These are phyloP conservation scores for Ophiostoma sp. DNA, from an alignment of 2,329 filamentous ascomycete species.

Conservation along the genomic window DNA sequence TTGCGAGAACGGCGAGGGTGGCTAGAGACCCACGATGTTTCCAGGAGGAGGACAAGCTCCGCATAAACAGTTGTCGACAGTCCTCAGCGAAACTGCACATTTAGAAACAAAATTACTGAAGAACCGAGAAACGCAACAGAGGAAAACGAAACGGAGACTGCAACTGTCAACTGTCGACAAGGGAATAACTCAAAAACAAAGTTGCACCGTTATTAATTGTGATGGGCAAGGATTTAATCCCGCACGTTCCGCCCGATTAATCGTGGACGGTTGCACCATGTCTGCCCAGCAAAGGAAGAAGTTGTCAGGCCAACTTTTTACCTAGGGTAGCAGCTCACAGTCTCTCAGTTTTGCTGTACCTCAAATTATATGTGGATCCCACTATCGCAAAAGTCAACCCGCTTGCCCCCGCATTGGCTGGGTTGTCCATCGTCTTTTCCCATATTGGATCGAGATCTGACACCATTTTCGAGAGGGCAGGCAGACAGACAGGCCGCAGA, in stretches of 20 bases:
- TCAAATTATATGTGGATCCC: conserved; percentile 3
- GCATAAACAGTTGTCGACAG: neutral
- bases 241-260: neutral
- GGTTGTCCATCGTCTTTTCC: neutral
- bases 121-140: neutral
- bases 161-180: neutral
- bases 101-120: neutral
- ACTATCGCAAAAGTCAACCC: neutral
- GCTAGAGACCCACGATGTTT: neutral
- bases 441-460: conserved; percentile 19
- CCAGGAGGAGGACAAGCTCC: neutral
- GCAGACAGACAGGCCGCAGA: neutral
- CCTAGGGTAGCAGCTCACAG: neutral
- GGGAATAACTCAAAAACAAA: neutral
- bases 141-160: neutral
- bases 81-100: neutral
- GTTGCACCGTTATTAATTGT: conserved; percentile 7
- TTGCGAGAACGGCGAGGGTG: neutral
- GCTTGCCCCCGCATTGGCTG: conserved; percentile 2
- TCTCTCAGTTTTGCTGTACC: neutral
- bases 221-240: conserved; percentile 19
- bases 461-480: neutral
- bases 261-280: neutral
- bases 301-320: conserved; percentile 14
- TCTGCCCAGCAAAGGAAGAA: neutral